Evolutionary conservation across 2,329 filamentous ascomycete species (phyloP), one percentile per base, ranked within the genome.

Genomic region (Bipolaris sorokiniana): DNA sequence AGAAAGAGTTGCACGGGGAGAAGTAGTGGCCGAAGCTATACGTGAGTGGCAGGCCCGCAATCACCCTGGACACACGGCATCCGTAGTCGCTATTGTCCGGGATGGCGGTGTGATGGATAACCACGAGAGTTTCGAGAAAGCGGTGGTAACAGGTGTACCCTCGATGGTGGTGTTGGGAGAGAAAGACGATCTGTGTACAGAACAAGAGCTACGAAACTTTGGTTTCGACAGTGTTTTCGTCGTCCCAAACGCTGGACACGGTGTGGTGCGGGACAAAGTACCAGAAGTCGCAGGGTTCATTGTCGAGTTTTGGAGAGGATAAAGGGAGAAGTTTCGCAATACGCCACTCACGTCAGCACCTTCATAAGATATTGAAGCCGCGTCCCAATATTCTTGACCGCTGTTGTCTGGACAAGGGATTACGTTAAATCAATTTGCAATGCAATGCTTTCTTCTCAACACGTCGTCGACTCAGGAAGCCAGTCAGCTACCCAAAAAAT

Each of bases 391-490:
- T 22, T 23, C 3, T 9, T 26, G 13, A 7, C 40, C 22, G 15
- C 22, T 23, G 6, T 83, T 80, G 77, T 84, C 3, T 82, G 80
- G 0, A 71, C 73, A 15, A 78, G 79, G 55, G 77, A 79, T 36
- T 76, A 77, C 42, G 82, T 84, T 50, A 81, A 77, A 0, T 70
- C 84, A 40, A 76, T 84, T 5, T 83, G 83, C 1, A 83, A 85
- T 63, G 81, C 81, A 3, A 48, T 82, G 50, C 82, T 85, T 65
- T 78, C 82, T 0, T 83, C 10, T 84, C 65, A 71, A 85, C 3
- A 83, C 83, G 0, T 84, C 81, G 0, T 81, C 79, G 40, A 81
- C 82, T 0, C 82, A 84, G 62, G 82, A 82, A 31, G 28, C 28
- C 28, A 13, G 28, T 10, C 10, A 10, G 28, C 10, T 31, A 31